Evolutionary conservation across 495 filamentous ascomycete genomes (phyloP), one percentile per base, ranked within the genome.

Genomic region (Penicillium macrosclerotiorum): DNA sequence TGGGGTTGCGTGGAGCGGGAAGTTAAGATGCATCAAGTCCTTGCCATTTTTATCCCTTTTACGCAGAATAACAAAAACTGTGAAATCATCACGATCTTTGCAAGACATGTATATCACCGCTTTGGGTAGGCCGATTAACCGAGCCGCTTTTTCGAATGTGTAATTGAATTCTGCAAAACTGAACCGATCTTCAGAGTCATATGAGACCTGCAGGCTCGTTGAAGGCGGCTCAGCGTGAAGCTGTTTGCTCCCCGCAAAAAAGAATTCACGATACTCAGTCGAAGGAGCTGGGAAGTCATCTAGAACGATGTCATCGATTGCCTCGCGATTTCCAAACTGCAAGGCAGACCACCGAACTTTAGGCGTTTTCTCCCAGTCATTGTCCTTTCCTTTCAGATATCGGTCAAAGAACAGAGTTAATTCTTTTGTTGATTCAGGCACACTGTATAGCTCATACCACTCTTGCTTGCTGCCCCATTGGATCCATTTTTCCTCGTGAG

Each of bases 41-140:
- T 68, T 65, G 3, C 71, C 69, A 31, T 58, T 44, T 18, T 52
- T 57, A 37, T 65, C 63, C 4, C 52, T 46, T 54, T 76, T 76
- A 0, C 67, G 67, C 1, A 73, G 31, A 8, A 61, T 52, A 5
- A 74, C 55, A 38, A 65, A 71, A 2, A 71, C 63, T 18, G 61
- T 57, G 35, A 74, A 62, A 34, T 76, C 71, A 32, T 75, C 62
- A 2, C 50, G 43, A 11, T 65, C 54, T 0, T 62, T 37, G 34
- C 59, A 65, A n/a, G 64, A 72, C 60, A 75, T 66, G 45, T 64
- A 72, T 1, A 75, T 49, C 7, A 63, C 45, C 2, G 61, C 63
- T 40, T 71, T 68, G 17, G 67, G 52, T 8, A 66, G 35, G n/a
- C 67, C 63, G 16, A 66, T 63, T 9, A 75, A 37, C 4, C 56